phyloP scores from a whole-genome alignment of 2,329 filamentous ascomycete genomes.

The Ceratocystis destructans region DNA sequence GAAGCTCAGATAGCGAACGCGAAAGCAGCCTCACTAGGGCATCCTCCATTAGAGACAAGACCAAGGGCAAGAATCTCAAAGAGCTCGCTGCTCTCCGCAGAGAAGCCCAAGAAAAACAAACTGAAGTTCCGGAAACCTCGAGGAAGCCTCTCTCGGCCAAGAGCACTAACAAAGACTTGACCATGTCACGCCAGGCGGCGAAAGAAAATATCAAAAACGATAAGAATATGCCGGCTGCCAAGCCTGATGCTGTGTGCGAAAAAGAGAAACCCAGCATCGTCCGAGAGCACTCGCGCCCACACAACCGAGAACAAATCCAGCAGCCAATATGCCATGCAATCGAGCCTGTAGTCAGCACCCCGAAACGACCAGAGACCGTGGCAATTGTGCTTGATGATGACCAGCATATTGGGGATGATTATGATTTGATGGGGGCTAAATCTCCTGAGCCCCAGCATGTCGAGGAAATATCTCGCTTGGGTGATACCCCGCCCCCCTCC shows the following conservation, averaged over 20 bases:
- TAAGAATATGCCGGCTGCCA: not conserved
- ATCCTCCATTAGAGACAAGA: conserved; percentile 23
- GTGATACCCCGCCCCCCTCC: conserved; percentile 46
- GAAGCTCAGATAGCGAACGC: conserved; percentile 6
- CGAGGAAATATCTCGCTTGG: conserved; percentile 26
- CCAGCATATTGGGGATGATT: conserved; percentile 13
- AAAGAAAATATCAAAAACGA: conserved; percentile 10
- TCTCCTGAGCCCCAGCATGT: conserved; percentile 35
- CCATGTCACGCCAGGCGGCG: conserved; percentile 19
- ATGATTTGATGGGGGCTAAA: not conserved
- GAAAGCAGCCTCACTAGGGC: conserved; percentile 11
- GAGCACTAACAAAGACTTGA: conserved; percentile 45
- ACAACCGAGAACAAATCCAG: conserved; percentile 4
- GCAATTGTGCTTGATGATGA: conserved; percentile 21
- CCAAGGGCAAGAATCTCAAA: conserved; percentile 33
- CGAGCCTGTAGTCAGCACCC: conserved; percentile 1
- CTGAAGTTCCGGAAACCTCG: conserved; percentile 20
- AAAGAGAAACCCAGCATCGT: not conserved
- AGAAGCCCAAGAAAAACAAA: conserved; percentile 27
- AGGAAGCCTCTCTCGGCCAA: conserved; percentile 42
- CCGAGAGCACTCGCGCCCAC: conserved; percentile 5
- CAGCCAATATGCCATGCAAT: conserved; percentile 6
- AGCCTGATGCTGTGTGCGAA: not conserved
- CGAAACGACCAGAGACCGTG: conserved; percentile 15
- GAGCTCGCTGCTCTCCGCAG: conserved; percentile 32